Evolutionary conservation across 129 eudicot species (phyloP).

Genomic region (Daucus carota): DNA sequence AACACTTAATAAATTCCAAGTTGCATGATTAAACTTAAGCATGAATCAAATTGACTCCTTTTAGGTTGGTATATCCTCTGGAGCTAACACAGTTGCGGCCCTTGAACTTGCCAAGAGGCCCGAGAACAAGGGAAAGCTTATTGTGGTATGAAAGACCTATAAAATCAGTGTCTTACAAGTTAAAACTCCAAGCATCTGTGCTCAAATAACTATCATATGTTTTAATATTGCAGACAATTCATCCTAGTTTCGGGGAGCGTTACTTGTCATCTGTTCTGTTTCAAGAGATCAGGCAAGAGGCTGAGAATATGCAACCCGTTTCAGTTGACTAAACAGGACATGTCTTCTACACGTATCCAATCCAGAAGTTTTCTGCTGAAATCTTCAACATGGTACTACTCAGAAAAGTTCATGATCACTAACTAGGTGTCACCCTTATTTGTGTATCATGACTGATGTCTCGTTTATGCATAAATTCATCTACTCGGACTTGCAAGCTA

Average conservation of each 20-base stretch:
- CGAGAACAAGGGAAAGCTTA: constrained; percentile 97
- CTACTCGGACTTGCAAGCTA: not conserved
- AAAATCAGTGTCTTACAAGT: not conserved
- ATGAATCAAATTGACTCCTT: constrained; percentile 5
- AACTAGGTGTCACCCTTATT: not conserved
- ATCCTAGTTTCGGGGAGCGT: constrained; percentile 91
- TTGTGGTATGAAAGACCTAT: constrained; percentile 56
- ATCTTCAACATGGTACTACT: not conserved
- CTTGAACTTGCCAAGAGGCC: constrained; percentile 79
- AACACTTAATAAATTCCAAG: not conserved
- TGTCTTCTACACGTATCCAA: not conserved
- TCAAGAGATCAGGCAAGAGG: constrained; percentile 76
- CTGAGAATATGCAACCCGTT: constrained; percentile 88
- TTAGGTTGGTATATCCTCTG: constrained; percentile 96
- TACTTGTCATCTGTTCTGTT: constrained; percentile 80
- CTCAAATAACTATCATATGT: not conserved
- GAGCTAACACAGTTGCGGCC: constrained; percentile 97
- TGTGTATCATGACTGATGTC: not conserved
- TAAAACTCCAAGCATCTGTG: not conserved
- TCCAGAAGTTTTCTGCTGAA: not conserved
- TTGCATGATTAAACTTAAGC: not conserved
- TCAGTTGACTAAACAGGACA: constrained; percentile 51
- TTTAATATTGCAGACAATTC: constrained; percentile 48
- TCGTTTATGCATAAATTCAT: not conserved
- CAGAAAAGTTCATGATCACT: not conserved